These are phyloP conservation scores for Gliomastix tumulicola DNA, from an alignment of 2,329 filamentous ascomycete species.

Conservation along the genomic window DNA sequence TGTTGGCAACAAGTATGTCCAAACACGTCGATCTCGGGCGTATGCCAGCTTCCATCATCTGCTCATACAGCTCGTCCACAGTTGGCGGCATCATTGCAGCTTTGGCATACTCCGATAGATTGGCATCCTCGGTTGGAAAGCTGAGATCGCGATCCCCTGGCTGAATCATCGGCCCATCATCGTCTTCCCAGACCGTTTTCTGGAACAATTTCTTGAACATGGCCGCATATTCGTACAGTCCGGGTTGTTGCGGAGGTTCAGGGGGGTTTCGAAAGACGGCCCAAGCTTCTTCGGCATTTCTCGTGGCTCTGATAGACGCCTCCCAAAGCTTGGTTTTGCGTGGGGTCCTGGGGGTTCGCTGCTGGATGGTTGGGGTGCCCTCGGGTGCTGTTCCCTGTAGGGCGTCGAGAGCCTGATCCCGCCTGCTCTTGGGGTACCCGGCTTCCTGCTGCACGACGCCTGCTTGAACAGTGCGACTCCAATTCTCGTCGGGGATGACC, in stretches of 20 bases:
- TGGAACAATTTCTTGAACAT: slow-evolving; percentile 52
- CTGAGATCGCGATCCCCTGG: slow-evolving; percentile 57
- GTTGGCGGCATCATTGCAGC: slow-evolving; percentile 55
- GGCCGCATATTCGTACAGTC: slow-evolving; percentile 42
- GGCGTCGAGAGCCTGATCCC: slow-evolving; percentile 42
- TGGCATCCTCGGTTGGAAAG: slow-evolving; percentile 29
- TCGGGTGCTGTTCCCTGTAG: slow-evolving; percentile 45
- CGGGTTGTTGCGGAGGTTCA: slow-evolving; percentile 22
- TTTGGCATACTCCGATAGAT: slow-evolving; percentile 57
- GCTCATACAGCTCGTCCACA: slow-evolving; percentile 48
- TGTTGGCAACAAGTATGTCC: slow-evolving; percentile 46
- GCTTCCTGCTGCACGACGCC: slow-evolving; percentile 48
- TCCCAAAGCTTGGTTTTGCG: slow-evolving; percentile 37
- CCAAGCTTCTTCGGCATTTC: slow-evolving; percentile 58
- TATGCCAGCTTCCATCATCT: slow-evolving; percentile 46
- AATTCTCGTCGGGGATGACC: slow-evolving; percentile 40
- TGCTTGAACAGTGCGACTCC: slow-evolving; percentile 45
- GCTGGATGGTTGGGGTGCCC: slow-evolving; percentile 49
- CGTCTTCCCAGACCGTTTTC: slow-evolving; percentile 17
- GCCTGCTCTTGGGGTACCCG: slow-evolving; percentile 39
- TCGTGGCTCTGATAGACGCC: slow-evolving; percentile 48
- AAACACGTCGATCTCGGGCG: slow-evolving; percentile 43
- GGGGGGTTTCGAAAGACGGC: slow-evolving; percentile 34
- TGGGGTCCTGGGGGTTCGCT: slow-evolving; percentile 17
- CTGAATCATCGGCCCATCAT: slow-evolving; percentile 21